phyloP scores from a whole-genome alignment of 2,329 filamentous ascomycete species.

The Colletotrichum orchidophilum region DNA sequence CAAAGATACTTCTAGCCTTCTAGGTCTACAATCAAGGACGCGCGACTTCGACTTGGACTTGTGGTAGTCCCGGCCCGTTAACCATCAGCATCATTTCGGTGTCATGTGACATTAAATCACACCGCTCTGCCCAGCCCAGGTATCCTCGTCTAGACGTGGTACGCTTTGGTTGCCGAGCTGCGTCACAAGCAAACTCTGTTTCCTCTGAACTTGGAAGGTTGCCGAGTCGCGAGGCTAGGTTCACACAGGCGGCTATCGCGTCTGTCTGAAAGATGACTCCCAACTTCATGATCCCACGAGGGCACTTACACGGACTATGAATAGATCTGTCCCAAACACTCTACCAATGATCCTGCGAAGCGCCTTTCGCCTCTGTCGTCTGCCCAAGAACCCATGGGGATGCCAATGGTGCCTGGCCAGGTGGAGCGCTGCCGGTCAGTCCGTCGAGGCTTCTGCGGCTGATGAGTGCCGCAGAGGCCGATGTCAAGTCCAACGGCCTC shows the following conservation, averaged over 20 bases:
- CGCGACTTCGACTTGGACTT: background rate
- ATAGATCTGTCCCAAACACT: background rate
- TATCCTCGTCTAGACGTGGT: background rate
- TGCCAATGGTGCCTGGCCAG: slow-evolving; percentile 6
- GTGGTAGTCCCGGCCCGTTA: background rate
- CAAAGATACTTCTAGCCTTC: background rate
- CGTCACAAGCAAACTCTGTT: background rate
- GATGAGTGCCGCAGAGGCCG: slow-evolving; percentile 10
- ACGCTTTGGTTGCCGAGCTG: background rate
- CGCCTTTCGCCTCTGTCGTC: slow-evolving; percentile 12
- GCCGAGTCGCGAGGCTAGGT: background rate
- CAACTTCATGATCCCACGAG: background rate
- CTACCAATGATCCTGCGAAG: background rate
- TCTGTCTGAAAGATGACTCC: background rate
- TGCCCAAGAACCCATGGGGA: background rate
- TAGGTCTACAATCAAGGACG: background rate
- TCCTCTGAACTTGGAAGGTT: background rate
- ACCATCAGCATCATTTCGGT: background rate
- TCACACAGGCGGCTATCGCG: background rate
- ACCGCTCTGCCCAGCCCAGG: background rate
- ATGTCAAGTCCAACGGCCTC: background rate
- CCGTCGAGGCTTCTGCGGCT: background rate
- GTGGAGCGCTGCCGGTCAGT: background rate
- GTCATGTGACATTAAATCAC: background rate
- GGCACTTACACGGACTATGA: background rate